Conservation (phyloP, 768 basidiomycete species). For the Lanmaoa rubissima region DNA sequence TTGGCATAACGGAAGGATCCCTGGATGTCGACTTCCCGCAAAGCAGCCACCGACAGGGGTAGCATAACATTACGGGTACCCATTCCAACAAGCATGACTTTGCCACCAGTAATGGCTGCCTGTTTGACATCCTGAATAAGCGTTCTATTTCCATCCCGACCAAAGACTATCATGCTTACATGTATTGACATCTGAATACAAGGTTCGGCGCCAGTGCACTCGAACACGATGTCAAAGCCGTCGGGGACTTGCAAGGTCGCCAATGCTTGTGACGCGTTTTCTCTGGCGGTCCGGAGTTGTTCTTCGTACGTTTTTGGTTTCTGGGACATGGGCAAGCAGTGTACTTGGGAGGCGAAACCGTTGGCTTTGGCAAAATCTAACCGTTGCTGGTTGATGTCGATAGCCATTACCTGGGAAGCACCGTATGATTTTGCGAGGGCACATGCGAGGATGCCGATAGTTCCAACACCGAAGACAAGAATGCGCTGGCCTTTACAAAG, state of each 20-base stretch:
- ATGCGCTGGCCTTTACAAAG: slow-evolving; percentile 59
- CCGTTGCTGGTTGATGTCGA: slow-evolving; percentile 84
- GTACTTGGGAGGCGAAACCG: slow-evolving; percentile 76
- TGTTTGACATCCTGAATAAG: slow-evolving; percentile 33
- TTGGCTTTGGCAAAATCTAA: slow-evolving; percentile 73
- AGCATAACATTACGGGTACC: slow-evolving; percentile 79
- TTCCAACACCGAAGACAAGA: slow-evolving; percentile 88
- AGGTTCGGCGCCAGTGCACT: slow-evolving; percentile 92
- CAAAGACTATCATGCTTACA: slow-evolving; percentile 49
- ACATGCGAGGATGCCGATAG: slow-evolving; percentile 90
- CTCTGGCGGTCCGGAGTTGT: slow-evolving; percentile 58
- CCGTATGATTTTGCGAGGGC: slow-evolving; percentile 73
- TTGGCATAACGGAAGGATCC: slow-evolving; percentile 91
- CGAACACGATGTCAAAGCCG: slow-evolving; percentile 91
- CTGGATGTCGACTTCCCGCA: slow-evolving; percentile 89
- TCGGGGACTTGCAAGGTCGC: slow-evolving; percentile 57
- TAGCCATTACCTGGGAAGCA: slow-evolving; percentile 67
- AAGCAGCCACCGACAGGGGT: slow-evolving; percentile 79
- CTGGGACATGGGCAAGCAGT: slow-evolving; percentile 54
- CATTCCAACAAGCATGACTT: slow-evolving; percentile 95
- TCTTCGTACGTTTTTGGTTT: slow-evolving; percentile 55
- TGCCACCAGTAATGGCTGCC: slow-evolving; percentile 83
- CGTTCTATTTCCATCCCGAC: slow-evolving; percentile 1
- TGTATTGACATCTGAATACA: slow-evolving; percentile 90
- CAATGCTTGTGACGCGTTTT: slow-evolving; percentile 51